Conservation (phyloP, 108 stramenopile genomes). For the Nitzschia sp. region DNA sequence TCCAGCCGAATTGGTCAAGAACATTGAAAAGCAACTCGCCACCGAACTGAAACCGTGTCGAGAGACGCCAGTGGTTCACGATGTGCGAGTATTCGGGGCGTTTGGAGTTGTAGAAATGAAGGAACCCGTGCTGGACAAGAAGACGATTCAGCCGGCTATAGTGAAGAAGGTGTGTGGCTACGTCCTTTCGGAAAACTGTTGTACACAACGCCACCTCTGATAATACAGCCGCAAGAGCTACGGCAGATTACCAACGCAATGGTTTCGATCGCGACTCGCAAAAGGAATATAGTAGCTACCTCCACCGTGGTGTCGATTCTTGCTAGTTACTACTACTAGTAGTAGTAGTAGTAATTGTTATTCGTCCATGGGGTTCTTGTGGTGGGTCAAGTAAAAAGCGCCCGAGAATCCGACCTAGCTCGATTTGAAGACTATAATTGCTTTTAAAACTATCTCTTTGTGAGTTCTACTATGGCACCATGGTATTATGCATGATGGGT, state of each 20-base stretch:
- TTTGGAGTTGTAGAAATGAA: constrained; percentile 86
- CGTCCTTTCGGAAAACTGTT: constrained; percentile 78
- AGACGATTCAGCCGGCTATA: constrained; percentile 49
- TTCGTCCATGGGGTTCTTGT: no score
- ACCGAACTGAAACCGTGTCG: constrained; percentile 51
- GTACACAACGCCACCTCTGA: constrained; percentile 87
- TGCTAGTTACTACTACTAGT: no score
- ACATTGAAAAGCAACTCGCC: constrained; percentile 54
- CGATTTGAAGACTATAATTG: no score
- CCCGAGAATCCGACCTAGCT: no score
- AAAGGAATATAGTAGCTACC: constrained; percentile 66
- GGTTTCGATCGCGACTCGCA: constrained; percentile 36
- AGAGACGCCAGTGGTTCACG: constrained; percentile 55
- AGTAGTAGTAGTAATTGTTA: no score
- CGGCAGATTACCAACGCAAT: constrained; percentile 47
- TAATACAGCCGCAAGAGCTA: constrained; percentile 40
- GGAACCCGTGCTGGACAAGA: constrained; percentile 69
- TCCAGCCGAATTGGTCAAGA: constrained; percentile 52
- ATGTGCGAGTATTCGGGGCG: constrained; percentile 86
- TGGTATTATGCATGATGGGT: no score
- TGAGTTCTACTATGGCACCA: no score
- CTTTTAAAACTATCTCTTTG: no score
- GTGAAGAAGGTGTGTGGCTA: constrained; percentile 80
- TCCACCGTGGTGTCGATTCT: constrained; percentile 75
- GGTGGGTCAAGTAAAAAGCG: no score